Evolutionary conservation across 805 yeast species (phyloP).

Genomic region (Candida quercuum): DNA sequence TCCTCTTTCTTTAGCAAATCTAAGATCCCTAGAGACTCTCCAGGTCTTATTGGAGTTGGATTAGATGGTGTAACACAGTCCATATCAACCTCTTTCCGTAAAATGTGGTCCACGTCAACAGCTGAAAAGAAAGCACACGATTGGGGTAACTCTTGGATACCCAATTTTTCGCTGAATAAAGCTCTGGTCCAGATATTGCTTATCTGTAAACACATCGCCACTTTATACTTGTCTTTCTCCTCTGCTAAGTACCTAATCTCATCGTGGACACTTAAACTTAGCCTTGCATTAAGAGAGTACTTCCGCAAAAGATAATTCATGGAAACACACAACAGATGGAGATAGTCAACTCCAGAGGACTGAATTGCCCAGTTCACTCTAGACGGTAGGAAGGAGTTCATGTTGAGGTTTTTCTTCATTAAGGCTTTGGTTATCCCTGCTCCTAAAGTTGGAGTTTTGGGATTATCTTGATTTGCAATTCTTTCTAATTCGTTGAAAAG

Average conservation of each 20-base stretch:
- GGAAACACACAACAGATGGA: conserved; percentile 76
- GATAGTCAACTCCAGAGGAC: conserved; percentile 94
- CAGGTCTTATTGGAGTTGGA: conserved; percentile 63
- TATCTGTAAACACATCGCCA: conserved; percentile 80
- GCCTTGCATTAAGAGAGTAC: conserved; percentile 67
- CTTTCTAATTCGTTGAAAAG: conserved; percentile 85
- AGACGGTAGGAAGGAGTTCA: conserved; percentile 73
- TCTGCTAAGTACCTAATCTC: conserved; percentile 80
- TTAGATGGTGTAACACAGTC: conserved; percentile 91
- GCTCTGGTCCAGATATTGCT: conserved; percentile 95
- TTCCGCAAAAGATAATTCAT: conserved; percentile 76
- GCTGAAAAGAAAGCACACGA: conserved; percentile 94
- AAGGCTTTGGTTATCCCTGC: conserved; percentile 91
- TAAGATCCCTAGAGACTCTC: conserved; percentile 66
- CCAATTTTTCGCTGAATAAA: conserved; percentile 88
- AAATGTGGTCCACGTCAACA: conserved; percentile 82
- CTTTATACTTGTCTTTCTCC: conserved; percentile 67
- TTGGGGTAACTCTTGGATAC: conserved; percentile 86
- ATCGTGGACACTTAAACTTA: conserved; percentile 89
- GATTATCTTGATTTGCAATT: conserved; percentile 75
- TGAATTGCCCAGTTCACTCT: conserved; percentile 97
- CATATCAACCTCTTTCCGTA: conserved; percentile 89
- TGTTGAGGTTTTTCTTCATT: conserved; percentile 55
- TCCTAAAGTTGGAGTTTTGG: conserved; percentile 87
- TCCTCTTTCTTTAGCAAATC: conserved; percentile 39